Evolutionary conservation across 2,329 filamentous ascomycete genomes (phyloP).

Genomic region (Talaromyces sp.): DNA sequence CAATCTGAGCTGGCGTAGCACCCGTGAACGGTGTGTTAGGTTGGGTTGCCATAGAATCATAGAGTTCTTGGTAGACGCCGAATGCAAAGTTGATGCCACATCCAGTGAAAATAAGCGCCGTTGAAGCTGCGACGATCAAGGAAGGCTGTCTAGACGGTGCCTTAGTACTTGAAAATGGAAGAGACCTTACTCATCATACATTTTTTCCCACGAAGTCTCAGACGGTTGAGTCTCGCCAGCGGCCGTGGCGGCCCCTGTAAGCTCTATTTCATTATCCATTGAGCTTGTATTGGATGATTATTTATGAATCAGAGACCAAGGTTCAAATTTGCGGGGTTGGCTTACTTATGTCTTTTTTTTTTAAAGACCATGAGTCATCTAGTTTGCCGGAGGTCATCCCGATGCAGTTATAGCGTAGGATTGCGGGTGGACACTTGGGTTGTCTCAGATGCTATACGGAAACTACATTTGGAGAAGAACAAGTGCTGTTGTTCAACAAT

Average conservation of each 20-base stretch:
- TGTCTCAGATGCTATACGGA: neutral
- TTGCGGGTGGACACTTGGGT: neutral
- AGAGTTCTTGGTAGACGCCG: conserved; percentile 37
- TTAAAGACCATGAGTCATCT: neutral
- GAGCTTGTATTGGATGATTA: neutral
- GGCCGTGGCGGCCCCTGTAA: neutral
- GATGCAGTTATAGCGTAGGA: neutral
- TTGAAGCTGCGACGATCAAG: conserved; percentile 12
- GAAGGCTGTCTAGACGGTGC: neutral
- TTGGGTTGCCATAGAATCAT: conserved; percentile 25
- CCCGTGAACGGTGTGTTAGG: conserved; percentile 28
- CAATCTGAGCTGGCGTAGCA: conserved; percentile 32
- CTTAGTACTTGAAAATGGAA: neutral
- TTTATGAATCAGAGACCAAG: neutral
- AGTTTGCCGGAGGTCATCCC: neutral
- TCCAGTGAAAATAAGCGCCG: conserved; percentile 26
- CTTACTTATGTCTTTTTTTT: neutral
- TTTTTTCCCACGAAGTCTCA: neutral
- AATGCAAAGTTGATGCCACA: conserved; percentile 36
- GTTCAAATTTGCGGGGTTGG: neutral
- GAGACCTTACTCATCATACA: neutral
- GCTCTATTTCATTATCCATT: neutral
- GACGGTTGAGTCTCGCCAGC: neutral
- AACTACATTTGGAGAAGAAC: neutral
- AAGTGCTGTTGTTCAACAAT: neutral